These are phyloP conservation scores for Malbranchea zuffiana DNA, from an alignment of 2,329 filamentous ascomycete species.

Conservation along the genomic window DNA sequence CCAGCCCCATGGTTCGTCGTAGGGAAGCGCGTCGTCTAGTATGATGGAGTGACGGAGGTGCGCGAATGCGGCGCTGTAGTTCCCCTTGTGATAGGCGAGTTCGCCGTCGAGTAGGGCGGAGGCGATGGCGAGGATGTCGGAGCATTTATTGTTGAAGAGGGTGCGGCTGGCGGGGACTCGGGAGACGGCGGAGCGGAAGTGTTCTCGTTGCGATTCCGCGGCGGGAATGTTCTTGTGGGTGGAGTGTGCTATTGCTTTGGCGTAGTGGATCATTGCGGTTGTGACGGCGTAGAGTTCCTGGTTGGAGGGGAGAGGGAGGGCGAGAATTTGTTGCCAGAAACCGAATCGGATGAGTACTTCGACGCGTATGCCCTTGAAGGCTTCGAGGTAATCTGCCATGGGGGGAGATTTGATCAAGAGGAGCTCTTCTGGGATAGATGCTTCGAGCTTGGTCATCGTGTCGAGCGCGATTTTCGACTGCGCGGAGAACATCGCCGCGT, in stretches of 20 bases:
- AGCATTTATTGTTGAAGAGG: slow-evolving; percentile 57
- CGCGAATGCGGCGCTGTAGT: slow-evolving; percentile 49
- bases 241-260: slow-evolving; percentile 55
- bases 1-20: slow-evolving; percentile 69
- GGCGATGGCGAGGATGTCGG: slow-evolving; percentile 53
- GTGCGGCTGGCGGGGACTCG: slow-evolving; percentile 50
- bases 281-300: slow-evolving; percentile 55
- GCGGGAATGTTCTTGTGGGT: slow-evolving; percentile 45
- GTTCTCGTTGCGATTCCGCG: slow-evolving; percentile 30
- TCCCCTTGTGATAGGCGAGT: slow-evolving; percentile 54
- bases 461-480: slow-evolving; percentile 53
- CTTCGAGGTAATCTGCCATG: slow-evolving; percentile 71
- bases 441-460: slow-evolving; percentile 49
- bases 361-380: slow-evolving; percentile 54
- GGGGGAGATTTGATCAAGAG: slow-evolving; percentile 55
- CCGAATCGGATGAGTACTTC: slow-evolving; percentile 67
- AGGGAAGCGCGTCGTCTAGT: slow-evolving; percentile 53
- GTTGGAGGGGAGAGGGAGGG: slow-evolving; percentile 48
- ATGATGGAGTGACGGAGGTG: slow-evolving; percentile 48
- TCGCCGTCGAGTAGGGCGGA: slow-evolving; percentile 60
- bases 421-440: slow-evolving; percentile 51
- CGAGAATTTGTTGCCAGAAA: slow-evolving; percentile 55
- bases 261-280: slow-evolving; percentile 58
- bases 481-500: slow-evolving; percentile 67
- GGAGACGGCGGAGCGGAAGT: slow-evolving; percentile 44